phyloP scores from a whole-genome alignment of 805 yeast genomes.

The Candida parachauliodes region DNA sequence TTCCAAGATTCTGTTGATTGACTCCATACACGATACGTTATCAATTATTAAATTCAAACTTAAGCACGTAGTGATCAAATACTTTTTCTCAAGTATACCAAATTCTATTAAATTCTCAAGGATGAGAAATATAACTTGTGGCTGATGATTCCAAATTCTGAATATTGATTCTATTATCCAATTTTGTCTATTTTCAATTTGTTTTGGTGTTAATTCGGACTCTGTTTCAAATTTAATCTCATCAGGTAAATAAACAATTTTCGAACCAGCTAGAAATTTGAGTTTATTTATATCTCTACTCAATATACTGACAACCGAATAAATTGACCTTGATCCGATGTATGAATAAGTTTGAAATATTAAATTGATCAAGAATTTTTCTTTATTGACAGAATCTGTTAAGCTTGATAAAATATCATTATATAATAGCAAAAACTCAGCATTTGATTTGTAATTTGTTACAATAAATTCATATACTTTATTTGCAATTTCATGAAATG shows the following conservation, averaged over 20 bases:
- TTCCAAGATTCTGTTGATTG: constrained; percentile 31
- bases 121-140: constrained; percentile 41
- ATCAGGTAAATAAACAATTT: constrained; percentile 21
- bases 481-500: constrained; percentile 33
- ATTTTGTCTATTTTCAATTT: constrained; percentile 25
- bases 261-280: constrained; percentile 32
- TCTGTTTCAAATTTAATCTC: constrained; percentile 29
- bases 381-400: constrained; percentile 16
- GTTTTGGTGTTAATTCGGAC: constrained; percentile 20
- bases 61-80: constrained; percentile 25
- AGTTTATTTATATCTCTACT: constrained; percentile 39
- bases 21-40: constrained; percentile 43
- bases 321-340: constrained; percentile 84
- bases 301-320: constrained; percentile 40
- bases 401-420: constrained; percentile 24
- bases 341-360: constrained; percentile 70
- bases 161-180: constrained; percentile 38
- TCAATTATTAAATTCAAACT: constrained; percentile 32
- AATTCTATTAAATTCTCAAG: constrained; percentile 41
- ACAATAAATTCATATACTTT: constrained; percentile 40
- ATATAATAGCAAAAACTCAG: constrained; percentile 31
- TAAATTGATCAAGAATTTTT: constrained; percentile 49
- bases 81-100: constrained; percentile 27
- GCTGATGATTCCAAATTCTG: constrained; percentile 43
- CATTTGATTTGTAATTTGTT: constrained; percentile 37